Percentiles rank a stretch among this genome's conserved stretches.
Evolutionary conservation across 176 grass and related monocot species (phyloP).

Genomic region (Otatea glauca): DNA sequence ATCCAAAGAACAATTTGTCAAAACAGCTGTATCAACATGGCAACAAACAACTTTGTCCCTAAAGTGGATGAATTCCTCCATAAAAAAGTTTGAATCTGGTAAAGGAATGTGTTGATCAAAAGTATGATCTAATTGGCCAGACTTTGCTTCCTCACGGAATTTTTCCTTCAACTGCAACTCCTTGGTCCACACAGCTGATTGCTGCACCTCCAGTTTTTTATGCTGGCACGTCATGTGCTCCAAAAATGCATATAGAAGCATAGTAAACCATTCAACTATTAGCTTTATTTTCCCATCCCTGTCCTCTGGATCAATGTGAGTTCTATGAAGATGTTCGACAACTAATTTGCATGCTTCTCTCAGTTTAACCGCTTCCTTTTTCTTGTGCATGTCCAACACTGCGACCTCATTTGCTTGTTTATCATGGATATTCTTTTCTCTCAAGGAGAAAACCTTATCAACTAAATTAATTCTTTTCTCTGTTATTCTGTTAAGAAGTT

Average conservation of each 20-base stretch:
- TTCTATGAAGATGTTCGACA: conserved; percentile 52
- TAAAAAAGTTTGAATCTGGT: conserved; percentile 64
- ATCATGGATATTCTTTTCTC: conserved; percentile 57
- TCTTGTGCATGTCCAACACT: conserved; percentile 54
- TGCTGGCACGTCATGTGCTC: conserved; percentile 61
- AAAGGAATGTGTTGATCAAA: conserved; percentile 72
- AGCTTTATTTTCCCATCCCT: conserved; percentile 49
- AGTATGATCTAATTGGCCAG: conserved; percentile 59
- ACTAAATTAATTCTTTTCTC: conserved; percentile 66
- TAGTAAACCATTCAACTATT: conserved; percentile 59
- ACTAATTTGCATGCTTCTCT: conserved; percentile 49
- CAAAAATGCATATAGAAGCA: conserved; percentile 58
- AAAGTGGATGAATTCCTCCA: conserved; percentile 67
- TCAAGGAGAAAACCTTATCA: conserved; percentile 60
- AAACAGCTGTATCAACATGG: conserved; percentile 39
- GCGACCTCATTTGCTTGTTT: conserved; percentile 60
- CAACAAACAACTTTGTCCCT: conserved; percentile 29
- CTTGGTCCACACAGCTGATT: conserved; percentile 52
- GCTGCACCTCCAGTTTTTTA: conserved; percentile 60
- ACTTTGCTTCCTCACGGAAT: conserved; percentile 62
- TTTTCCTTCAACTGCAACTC: conserved; percentile 70
- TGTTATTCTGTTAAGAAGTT: conserved; percentile 44
- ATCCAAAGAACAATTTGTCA: conserved; percentile 36
- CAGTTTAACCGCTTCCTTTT: conserved; percentile 53
- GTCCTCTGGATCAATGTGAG: conserved; percentile 33